These are phyloP conservation scores for Litsea cubeba DNA, from an alignment of 164 flowering plant genomes.

Conservation along the genomic window DNA sequence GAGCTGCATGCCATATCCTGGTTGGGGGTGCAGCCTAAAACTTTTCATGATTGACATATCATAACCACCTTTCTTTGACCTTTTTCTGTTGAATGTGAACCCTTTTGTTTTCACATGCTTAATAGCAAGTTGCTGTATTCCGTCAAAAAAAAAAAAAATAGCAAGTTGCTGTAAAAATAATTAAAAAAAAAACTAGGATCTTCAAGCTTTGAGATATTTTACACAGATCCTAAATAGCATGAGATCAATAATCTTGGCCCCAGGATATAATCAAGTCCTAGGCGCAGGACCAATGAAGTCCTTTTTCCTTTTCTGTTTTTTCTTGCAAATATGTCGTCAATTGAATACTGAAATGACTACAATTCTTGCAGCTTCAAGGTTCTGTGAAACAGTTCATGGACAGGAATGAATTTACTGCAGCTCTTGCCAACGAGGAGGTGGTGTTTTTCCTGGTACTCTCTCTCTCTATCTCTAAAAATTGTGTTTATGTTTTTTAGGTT, in stretches of 20 bases:
- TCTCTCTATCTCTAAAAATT: neutral
- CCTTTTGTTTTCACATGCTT: no score
- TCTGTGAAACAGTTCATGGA: conserved; percentile 48
- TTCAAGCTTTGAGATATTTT: neutral
- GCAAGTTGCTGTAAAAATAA: no score
- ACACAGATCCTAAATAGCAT: neutral
- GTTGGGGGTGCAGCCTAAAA: no score
- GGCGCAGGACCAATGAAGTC: no score
- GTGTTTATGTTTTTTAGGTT: neutral
- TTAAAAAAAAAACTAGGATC: neutral
- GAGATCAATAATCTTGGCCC: neutral
- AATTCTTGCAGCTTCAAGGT: conserved; percentile 56
- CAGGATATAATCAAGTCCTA: no score
- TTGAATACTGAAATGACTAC: no score
- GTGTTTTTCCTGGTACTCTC: conserved; percentile 61
- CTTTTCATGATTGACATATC: neutral
- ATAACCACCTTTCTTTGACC: neutral
- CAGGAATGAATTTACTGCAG: conserved; percentile 45
- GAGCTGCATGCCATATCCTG: no score
- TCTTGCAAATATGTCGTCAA: neutral
- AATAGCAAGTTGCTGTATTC: no score
- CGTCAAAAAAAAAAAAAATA: no score
- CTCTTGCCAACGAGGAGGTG: conserved; percentile 56
- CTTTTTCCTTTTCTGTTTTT: neutral
- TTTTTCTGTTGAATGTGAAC: neutral